A percentile compares a stretch with the other conserved stretches of the same genome.
Evolutionary conservation across 1,139 yeast genomes (phyloP).

Genomic region (Pichia sorboxylosa): DNA sequence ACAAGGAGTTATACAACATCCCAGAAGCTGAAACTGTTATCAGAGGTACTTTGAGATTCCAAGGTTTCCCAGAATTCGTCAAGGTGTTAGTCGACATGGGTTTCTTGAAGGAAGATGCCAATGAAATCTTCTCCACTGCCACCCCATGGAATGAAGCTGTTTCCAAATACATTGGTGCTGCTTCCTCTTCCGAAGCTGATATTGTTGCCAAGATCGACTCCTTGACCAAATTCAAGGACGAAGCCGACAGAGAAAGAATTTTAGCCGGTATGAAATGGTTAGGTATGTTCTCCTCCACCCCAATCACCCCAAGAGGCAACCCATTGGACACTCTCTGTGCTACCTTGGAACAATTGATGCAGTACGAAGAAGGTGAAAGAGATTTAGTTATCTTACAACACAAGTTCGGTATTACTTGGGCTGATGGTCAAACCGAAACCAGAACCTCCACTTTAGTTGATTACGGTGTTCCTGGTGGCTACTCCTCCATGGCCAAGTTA

Average conservation of each 20-base stretch:
- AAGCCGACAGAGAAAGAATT: constrained; percentile 76
- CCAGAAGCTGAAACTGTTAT: constrained; percentile 97
- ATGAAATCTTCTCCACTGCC: constrained; percentile 44
- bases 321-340: constrained; percentile 96
- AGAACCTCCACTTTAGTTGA: constrained; percentile 94
- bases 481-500: constrained; percentile 96
- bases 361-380: constrained; percentile 89
- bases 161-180: constrained; percentile 62
- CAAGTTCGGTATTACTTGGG: constrained; percentile 95
- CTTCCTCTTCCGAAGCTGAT: constrained; percentile 59
- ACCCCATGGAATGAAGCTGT: constrained; percentile 85
- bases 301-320: constrained; percentile 80
- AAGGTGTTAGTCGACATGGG: constrained; percentile 92
- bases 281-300: constrained; percentile 71
- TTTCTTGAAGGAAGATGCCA: constrained; percentile 68
- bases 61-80: constrained; percentile 97
- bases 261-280: constrained; percentile 87
- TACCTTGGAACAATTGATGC: constrained; percentile 90
- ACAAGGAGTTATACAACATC: constrained; percentile 80
- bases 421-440: constrained; percentile 78
- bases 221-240: constrained; percentile 71
- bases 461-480: constrained; percentile 87
- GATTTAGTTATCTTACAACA: constrained; percentile 93
- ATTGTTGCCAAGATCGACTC: constrained; percentile 63
- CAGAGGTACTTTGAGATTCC: constrained; percentile 95